Evolutionary conservation across 1,284 basidiomycete species (phyloP).

Genomic region (Cryptococcus sp.): DNA sequence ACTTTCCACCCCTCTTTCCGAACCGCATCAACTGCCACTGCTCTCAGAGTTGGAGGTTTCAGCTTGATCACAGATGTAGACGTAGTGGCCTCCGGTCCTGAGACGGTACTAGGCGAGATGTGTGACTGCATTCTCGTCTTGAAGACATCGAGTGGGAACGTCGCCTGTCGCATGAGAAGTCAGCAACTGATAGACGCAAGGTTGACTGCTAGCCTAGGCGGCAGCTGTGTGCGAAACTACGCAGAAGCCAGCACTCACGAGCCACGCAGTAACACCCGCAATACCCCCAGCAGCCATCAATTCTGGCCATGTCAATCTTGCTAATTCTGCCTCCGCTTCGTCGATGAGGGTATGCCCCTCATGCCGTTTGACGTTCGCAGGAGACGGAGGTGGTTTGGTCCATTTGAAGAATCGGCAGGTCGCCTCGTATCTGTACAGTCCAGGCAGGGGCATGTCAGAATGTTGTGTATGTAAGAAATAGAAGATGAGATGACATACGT

Average conservation of each 20-base stretch:
- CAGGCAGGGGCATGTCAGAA: no score
- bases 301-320: conserved; percentile 62
- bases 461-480: no score
- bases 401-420: conserved; percentile 64
- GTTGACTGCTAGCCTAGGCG: neutral
- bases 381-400: conserved; percentile 26
- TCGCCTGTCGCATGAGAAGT: conserved; percentile 52
- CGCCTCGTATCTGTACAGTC: conserved; percentile 72
- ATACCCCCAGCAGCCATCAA: conserved; percentile 74
- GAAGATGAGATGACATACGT: conserved; percentile 58
- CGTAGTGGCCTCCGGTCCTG: neutral
- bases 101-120: conserved; percentile 15
- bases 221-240: neutral
- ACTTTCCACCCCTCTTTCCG: conserved; percentile 65
- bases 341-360: conserved; percentile 53
- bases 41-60: conserved; percentile 19
- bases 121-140: conserved; percentile 77
- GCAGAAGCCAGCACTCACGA: conserved; percentile 34
- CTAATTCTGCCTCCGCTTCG: conserved; percentile 58
- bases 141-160: conserved; percentile 81
- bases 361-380: conserved; percentile 19
- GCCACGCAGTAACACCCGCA: conserved; percentile 62
- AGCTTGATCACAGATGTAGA: neutral
- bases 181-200: neutral
- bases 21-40: conserved; percentile 60